A percentile compares a stretch with the other conserved stretches of the same genome.
Conservation (phyloP, 139 green algal species). For the Volvox africanus region DNA sequence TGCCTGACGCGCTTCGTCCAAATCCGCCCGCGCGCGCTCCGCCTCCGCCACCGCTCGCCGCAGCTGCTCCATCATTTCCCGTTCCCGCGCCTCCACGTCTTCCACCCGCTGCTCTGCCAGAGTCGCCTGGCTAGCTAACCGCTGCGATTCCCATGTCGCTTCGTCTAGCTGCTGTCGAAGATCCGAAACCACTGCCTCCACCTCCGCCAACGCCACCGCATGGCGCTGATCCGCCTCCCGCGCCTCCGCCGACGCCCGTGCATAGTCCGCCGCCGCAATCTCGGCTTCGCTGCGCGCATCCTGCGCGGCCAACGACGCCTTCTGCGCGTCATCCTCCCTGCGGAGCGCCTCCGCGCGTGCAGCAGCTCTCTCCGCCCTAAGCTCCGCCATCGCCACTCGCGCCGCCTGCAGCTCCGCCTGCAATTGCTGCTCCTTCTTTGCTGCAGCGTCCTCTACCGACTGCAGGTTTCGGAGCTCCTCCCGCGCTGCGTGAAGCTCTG, state of each 20-base stretch:
- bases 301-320: neutral
- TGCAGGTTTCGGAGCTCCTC: neutral
- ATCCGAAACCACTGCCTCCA: neutral
- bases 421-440: neutral
- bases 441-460: neutral
- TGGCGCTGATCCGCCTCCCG: constrained; percentile 7
- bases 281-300: neutral
- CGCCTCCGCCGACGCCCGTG: neutral
- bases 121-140: neutral
- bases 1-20: neutral
- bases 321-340: constrained; percentile 8
- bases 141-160: constrained; percentile 5
- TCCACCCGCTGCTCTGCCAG: neutral
- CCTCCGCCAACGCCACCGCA: neutral
- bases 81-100: neutral
- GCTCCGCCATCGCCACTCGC: constrained; percentile 22
- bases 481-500: neutral
- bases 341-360: constrained; percentile 8
- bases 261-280: neutral
- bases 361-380: neutral
- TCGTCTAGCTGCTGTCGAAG: constrained; percentile 23
- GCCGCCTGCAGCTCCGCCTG: constrained; percentile 16
- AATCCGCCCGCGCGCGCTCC: neutral
- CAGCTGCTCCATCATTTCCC: neutral
- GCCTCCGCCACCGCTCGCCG: neutral